Percentiles rank a stretch among this genome's conserved stretches.
phyloP scores from a whole-genome alignment of 2,329 filamentous ascomycete genomes.

The Trichophaea hybrida region DNA sequence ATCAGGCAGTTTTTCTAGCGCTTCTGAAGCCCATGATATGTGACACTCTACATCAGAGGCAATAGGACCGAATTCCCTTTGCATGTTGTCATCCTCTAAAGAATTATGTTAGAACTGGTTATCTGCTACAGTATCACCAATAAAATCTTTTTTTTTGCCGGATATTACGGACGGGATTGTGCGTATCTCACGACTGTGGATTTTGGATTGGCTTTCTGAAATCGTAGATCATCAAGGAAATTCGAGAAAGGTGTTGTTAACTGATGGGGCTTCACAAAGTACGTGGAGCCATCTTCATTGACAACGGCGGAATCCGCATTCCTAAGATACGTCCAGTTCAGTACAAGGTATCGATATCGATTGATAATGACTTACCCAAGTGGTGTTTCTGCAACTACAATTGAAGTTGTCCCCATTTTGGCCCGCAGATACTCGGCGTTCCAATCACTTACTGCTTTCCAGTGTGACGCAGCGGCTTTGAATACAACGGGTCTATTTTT shows the following conservation, averaged over 20 bases:
- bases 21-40: slow-evolving; percentile 59
- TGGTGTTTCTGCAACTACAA: slow-evolving; percentile 69
- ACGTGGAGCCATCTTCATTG: slow-evolving; percentile 22
- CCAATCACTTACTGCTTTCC: slow-evolving; percentile 52
- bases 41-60: slow-evolving; percentile 47
- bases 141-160: neutral
- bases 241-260: slow-evolving; percentile 45
- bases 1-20: slow-evolving; percentile 51
- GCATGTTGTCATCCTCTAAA: slow-evolving; percentile 65
- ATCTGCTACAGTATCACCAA: neutral
- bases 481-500: slow-evolving; percentile 63
- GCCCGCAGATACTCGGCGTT: slow-evolving; percentile 43
- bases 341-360: neutral
- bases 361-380: slow-evolving; percentile 41
- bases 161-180: slow-evolving; percentile 2
- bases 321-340: slow-evolving; percentile 25
- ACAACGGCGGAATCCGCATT: slow-evolving; percentile 28
- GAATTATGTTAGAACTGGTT: slow-evolving; percentile 31
- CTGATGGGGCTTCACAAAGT: slow-evolving; percentile 53
- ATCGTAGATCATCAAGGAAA: neutral
- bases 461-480: slow-evolving; percentile 45
- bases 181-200: slow-evolving; percentile 1
- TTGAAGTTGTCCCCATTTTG: slow-evolving; percentile 41
- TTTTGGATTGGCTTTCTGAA: neutral
- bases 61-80: slow-evolving; percentile 53